Base-by-base conservation (phyloP, 257 asterid genomes). In the Prunella vulgaris region DNA sequence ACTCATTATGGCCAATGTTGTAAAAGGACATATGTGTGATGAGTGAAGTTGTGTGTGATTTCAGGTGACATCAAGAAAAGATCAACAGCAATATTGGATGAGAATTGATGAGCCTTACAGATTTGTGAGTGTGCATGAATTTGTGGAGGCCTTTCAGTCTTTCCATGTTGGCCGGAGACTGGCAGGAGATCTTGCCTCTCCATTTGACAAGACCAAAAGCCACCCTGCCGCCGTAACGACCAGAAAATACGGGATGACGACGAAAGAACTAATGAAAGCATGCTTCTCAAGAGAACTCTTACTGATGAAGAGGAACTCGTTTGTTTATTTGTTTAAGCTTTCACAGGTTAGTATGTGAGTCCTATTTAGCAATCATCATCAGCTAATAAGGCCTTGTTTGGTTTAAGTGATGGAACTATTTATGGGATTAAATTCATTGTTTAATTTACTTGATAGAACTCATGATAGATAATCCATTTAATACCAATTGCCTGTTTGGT, bases 251-350 rank as follows among this genome's bases (percentile, higher is more conserved):
- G 85, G 90, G 3, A 53, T 67, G 1, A 65, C 49, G 21, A 74
- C 33, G 22, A 78, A 66, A 61, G 80, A 82, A 13, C 60, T 82
- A 62, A 13, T 85, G 20, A 82, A 59, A 68, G 75, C 81, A 28
- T 80, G 82, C 70, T 20, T 7, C 27, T 35, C 67, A 10, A 76
- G 85, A 64, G 87, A 84, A 69, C 2, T 80, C 37, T 37, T 80
- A 74, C 68, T 84, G 22, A 82, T 84, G 79, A 84, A 80, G 78
- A 79, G 90, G 72, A 84, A 84, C 79, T 77, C 85, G 12, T 72
- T 75, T 17, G 69, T 84, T 35, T 74, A 76, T 33, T 3, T 69
- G 52, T 81, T 77, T 76, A 77, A 73, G 76, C 15, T 84, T 48
- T 14, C n/a, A 12, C 74, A 59, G 76, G 82, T 81, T 66, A 33